Conservation (phyloP, 305 asterid genomes). For the Andrographis paniculata region DNA sequence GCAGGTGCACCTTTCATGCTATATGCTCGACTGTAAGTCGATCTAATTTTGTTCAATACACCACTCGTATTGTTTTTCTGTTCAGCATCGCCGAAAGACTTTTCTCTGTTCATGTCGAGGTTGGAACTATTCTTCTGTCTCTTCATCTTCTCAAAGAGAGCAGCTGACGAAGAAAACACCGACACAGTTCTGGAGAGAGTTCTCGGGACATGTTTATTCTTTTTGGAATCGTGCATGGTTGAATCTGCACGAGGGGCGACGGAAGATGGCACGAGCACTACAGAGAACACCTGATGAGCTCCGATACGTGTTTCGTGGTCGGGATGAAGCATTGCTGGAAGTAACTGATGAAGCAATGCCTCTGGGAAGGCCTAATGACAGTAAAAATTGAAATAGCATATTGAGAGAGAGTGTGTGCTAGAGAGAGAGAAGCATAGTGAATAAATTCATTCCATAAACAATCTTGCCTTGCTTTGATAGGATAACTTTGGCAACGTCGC, state of each 20-base stretch:
- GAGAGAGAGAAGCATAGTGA: too few relatives aligned
- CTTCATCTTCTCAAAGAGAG: constrained; percentile 75
- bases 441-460: too few relatives aligned
- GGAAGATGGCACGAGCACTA: constrained; percentile 98
- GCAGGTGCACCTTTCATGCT: constrained; percentile 35
- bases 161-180: constrained; percentile 96
- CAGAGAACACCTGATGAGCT: constrained; percentile 95
- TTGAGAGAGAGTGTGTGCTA: too few relatives aligned
- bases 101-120: constrained; percentile 28
- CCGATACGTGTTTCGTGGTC: constrained; percentile 94
- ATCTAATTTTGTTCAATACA: constrained; percentile 54
- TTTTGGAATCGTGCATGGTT: constrained; percentile 25
- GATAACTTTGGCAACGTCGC: constrained; percentile 46
- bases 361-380: constrained; percentile 86
- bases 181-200: constrained; percentile 95
- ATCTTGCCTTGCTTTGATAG: too few relatives aligned
- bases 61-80: constrained; percentile 42
- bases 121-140: constrained; percentile 38
- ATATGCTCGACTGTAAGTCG: constrained; percentile 63
- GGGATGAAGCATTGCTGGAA: constrained; percentile 95
- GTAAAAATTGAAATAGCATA: too few relatives aligned
- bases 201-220: constrained; percentile 50
- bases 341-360: constrained; percentile 87
- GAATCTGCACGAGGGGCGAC: constrained; percentile 55
- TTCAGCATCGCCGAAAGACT: constrained; percentile 28